phyloP scores from a whole-genome alignment of 2,329 filamentous ascomycete genomes.

The Pseudocercospora cruenta region DNA sequence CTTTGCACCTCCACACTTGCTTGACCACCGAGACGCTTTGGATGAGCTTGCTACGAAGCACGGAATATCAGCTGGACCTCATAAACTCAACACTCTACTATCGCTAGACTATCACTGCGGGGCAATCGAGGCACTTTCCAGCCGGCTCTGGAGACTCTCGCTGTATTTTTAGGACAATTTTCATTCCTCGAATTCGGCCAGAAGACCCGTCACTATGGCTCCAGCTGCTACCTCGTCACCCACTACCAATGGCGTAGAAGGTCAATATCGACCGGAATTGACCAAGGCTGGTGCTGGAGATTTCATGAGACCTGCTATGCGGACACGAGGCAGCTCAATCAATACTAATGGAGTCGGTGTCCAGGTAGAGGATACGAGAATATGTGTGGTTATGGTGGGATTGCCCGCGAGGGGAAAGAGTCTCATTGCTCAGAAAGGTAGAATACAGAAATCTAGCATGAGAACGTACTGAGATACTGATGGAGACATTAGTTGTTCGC shows the following conservation, averaged over 20 bases:
- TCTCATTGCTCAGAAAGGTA: slow-evolving; percentile 84
- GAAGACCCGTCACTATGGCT: background rate
- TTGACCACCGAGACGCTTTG: background rate
- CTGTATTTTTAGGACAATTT: background rate
- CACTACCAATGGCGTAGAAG: slow-evolving; percentile 33
- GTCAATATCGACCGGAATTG: slow-evolving; percentile 33
- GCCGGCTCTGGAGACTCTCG: slow-evolving; percentile 2
- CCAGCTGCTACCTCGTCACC: slow-evolving; percentile 5
- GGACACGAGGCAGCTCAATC: slow-evolving; percentile 34
- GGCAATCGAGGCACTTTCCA: background rate
- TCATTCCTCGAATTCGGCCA: background rate
- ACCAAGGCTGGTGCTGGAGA: slow-evolving; percentile 41
- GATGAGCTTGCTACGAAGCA: slow-evolving; percentile 4
- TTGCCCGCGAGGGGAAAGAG: slow-evolving; percentile 95
- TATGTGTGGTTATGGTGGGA: slow-evolving; percentile 99
- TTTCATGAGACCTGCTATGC: slow-evolving; percentile 47
- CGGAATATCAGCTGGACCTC: background rate
- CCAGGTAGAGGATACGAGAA: slow-evolving; percentile 92
- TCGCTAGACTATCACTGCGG: background rate
- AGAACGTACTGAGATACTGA: slow-evolving; percentile 10
- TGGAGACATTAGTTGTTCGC: slow-evolving; percentile 67
- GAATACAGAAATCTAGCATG: background rate
- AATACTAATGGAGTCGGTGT: slow-evolving; percentile 67
- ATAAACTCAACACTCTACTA: background rate
- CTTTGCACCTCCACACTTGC: no score